Evolutionary conservation across 345 rosid species (phyloP).

Genomic region (Salix koriyanagi): DNA sequence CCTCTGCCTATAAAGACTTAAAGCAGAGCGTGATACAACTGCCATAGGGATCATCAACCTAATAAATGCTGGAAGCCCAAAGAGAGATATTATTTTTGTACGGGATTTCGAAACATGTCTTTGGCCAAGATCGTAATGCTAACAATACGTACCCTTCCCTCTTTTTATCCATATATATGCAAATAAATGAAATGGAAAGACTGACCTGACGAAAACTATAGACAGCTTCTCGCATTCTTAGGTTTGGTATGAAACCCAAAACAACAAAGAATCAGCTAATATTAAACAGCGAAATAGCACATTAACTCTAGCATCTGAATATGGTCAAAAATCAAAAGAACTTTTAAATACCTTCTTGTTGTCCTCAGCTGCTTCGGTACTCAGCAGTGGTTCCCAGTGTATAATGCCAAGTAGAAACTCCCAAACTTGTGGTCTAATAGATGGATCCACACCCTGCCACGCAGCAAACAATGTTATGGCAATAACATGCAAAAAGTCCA

Average conservation of each 20-base stretch:
- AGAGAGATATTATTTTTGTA: background rate
- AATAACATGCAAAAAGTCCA: conserved; percentile 1
- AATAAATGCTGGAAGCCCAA: background rate
- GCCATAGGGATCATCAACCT: background rate
- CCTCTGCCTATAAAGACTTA: background rate
- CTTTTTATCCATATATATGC: background rate
- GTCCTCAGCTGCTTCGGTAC: conserved; percentile 61
- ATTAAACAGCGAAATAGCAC: no score
- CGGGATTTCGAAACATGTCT: no score
- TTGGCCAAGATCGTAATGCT: background rate
- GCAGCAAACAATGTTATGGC: conserved; percentile 26
- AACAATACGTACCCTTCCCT: background rate
- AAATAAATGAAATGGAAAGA: background rate
- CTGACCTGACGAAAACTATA: background rate
- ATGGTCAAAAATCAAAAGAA: background rate
- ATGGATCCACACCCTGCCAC: conserved; percentile 79
- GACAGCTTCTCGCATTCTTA: background rate
- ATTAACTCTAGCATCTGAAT: no score
- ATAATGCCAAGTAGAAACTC: conserved; percentile 92
- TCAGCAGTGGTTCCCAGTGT: conserved; percentile 71
- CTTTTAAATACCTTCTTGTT: conserved; percentile 57
- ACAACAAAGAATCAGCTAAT: no score
- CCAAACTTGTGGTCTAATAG: conserved; percentile 92
- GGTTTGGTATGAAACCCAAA: no score
- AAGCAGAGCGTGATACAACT: background rate